These are phyloP conservation scores for Astrothelium macrocarpum DNA, from an alignment of 495 filamentous ascomycete genomes.

Conservation along the genomic window DNA sequence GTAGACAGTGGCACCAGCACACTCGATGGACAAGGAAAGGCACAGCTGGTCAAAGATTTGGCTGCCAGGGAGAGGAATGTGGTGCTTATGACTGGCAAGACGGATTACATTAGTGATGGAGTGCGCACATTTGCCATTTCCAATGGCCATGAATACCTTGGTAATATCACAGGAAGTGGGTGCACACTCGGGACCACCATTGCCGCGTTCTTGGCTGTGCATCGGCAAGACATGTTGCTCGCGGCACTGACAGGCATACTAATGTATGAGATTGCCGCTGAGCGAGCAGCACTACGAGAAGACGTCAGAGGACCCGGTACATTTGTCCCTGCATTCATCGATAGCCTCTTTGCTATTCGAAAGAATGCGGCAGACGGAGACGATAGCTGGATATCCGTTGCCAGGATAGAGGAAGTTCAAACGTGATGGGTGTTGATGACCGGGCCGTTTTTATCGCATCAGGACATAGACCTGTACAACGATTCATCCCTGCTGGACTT, in stretches of 20 bases:
- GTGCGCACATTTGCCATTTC: conserved; percentile 50
- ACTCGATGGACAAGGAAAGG: conserved; percentile 45
- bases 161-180: conserved; percentile 78
- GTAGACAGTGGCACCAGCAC: conserved; percentile 70
- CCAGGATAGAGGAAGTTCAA: conserved; percentile 39
- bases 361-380: conserved; percentile 37
- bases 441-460: too few species aligned
- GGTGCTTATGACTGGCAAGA: conserved; percentile 75
- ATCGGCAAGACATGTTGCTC: conserved; percentile 53
- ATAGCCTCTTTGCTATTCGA: conserved; percentile 45
- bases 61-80: conserved; percentile 61
- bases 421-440: background rate
- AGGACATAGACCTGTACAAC: too few species aligned
- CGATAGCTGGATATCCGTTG: conserved; percentile 40
- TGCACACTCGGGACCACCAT: conserved; percentile 78
- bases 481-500: background rate
- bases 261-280: conserved; percentile 78
- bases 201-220: conserved; percentile 58
- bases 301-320: conserved; percentile 74
- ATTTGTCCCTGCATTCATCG: conserved; percentile 79
- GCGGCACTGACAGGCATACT: conserved; percentile 61
- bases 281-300: conserved; percentile 52
- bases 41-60: conserved; percentile 50
- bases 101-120: conserved; percentile 74
- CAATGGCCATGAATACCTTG: conserved; percentile 72